Conservation (phyloP, 75 land plant genomes). For the Cryptomeria japonica region DNA sequence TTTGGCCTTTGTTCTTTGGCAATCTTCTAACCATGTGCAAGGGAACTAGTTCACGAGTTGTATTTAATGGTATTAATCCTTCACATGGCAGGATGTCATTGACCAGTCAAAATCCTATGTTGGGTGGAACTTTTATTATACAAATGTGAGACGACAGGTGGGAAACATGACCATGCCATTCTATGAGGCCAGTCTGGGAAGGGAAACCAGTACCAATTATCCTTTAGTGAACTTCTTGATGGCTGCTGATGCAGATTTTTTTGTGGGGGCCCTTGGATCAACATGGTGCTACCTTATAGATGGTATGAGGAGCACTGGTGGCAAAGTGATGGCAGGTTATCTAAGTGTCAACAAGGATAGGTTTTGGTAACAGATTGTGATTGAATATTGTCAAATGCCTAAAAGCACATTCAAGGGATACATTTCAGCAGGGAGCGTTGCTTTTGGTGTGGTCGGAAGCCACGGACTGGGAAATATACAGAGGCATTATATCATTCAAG, state of each 20-base stretch:
- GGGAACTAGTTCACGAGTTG: background rate
- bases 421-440: background rate
- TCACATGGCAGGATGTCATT: slow-evolving; percentile 59
- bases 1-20: background rate
- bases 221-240: slow-evolving; percentile 83
- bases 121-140: slow-evolving; percentile 80
- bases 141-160: slow-evolving; percentile 64
- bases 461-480: background rate
- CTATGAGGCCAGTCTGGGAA: slow-evolving; percentile 80
- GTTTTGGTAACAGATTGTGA: slow-evolving; percentile 53
- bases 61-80: background rate
- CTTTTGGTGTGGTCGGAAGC: background rate
- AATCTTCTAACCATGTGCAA: background rate
- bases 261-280: slow-evolving; percentile 59
- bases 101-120: slow-evolving; percentile 49
- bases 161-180: slow-evolving; percentile 70
- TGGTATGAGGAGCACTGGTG: slow-evolving; percentile 61
- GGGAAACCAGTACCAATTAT: slow-evolving; percentile 71
- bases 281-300: slow-evolving; percentile 39
- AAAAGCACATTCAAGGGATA: background rate
- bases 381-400: background rate
- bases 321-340: slow-evolving; percentile 88
- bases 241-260: slow-evolving; percentile 79
- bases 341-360: slow-evolving; percentile 86
- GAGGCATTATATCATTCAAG: background rate